Conservation (phyloP, 805 yeast genomes). For the Priceomyces carsonii region DNA sequence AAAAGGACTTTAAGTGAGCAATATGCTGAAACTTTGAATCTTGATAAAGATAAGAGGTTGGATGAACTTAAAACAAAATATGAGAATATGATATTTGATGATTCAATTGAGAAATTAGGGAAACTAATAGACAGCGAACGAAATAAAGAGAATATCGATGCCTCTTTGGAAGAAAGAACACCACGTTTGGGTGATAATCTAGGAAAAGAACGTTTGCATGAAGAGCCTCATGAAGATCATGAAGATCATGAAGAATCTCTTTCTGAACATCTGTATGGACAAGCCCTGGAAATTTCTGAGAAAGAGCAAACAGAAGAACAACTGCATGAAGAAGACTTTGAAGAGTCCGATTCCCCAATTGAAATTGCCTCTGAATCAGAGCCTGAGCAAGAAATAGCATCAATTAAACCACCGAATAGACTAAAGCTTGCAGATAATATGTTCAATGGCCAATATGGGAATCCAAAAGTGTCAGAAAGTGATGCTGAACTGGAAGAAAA, state of each 20-base stretch:
- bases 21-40: constrained; percentile 13
- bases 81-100: constrained; percentile 22
- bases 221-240: too few species aligned
- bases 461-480: too few species aligned
- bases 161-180: too few species aligned
- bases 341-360: constrained; percentile 3
- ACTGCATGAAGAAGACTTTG: constrained; percentile 3
- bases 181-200: neutral
- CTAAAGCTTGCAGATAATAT: too few species aligned
- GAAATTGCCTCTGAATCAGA: neutral
- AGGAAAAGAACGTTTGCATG: too few species aligned
- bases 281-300: constrained; percentile 3
- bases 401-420: too few species aligned
- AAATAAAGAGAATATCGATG: constrained; percentile 30
- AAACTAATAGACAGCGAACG: constrained; percentile 39
- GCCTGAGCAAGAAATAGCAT: constrained; percentile 1
- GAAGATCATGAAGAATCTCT: neutral
- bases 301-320: constrained; percentile 9
- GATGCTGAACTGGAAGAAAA: constrained; percentile 11
- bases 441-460: too few species aligned
- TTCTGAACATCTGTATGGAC: too few species aligned
- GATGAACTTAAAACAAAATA: constrained; percentile 25
- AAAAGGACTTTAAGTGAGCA: constrained; percentile 18
- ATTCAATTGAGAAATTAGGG: constrained; percentile 24
- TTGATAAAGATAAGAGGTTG: constrained; percentile 12